Percentiles rank a stretch among this genome's conserved stretches.
Conservation (phyloP, 371 early-diverging fungal genomes). For the Haplosporangium sp. region DNA sequence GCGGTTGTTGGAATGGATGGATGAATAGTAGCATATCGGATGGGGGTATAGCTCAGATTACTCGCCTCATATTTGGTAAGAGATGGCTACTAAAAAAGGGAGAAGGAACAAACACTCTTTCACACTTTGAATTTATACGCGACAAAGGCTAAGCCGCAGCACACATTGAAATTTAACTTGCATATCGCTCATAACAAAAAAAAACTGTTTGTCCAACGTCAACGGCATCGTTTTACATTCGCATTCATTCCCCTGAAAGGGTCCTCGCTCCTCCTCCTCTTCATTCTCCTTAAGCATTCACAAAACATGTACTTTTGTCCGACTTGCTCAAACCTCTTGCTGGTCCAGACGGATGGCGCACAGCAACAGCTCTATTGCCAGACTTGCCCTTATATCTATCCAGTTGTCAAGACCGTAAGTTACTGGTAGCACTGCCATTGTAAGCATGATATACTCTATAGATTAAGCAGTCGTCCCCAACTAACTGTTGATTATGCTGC, state of each 20-base stretch:
- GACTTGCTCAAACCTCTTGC: conserved; percentile 84
- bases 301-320: conserved; percentile 91
- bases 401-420: conserved; percentile 66
- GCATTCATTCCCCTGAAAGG: background rate
- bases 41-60: no score
- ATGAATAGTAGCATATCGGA: background rate
- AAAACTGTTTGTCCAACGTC: background rate
- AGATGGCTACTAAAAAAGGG: conserved; percentile 56
- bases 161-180: background rate
- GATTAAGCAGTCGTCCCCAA: background rate
- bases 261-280: background rate
- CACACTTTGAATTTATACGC: conserved; percentile 17
- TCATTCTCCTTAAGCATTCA: conserved; percentile 2
- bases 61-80: conserved; percentile 50
- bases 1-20: conserved; percentile 36
- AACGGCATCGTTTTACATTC: no score
- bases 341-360: conserved; percentile 71
- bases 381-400: conserved; percentile 90
- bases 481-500: background rate
- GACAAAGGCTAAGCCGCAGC: conserved; percentile 43
- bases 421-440: background rate
- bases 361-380: conserved; percentile 85
- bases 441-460: background rate
- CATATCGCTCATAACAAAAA: background rate
- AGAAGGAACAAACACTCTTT: conserved; percentile 21